A percentile compares a stretch with the other conserved stretches of the same genome.
These are phyloP conservation scores for Plasmodium vivax DNA, from an alignment of 169 alveolate species.

Conservation along the genomic window DNA sequence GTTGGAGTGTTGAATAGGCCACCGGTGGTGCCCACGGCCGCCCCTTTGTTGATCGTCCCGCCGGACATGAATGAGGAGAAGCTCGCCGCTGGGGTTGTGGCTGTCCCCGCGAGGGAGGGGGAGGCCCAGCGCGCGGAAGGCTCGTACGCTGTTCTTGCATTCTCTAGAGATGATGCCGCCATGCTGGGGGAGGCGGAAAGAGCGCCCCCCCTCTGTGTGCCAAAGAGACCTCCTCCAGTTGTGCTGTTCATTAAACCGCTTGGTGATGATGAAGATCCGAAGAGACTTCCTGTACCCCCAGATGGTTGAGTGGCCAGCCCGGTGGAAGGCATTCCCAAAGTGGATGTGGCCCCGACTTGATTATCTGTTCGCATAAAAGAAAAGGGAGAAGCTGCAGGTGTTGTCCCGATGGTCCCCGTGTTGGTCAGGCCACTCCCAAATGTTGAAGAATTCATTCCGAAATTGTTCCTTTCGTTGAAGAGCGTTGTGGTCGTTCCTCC, in stretches of 20 bases:
- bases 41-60: background rate
- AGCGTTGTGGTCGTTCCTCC: background rate
- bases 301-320: background rate
- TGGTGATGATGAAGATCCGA: background rate
- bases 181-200: background rate
- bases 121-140: constrained; percentile 13
- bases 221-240: background rate
- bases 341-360: background rate
- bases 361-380: background rate
- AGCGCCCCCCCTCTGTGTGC: background rate
- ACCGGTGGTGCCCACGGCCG: background rate
- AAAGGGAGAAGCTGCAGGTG: background rate
- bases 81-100: background rate
- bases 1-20: background rate
- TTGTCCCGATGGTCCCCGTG: background rate
- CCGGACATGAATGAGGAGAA: background rate
- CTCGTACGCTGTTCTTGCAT: constrained; percentile 16
- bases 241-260: background rate
- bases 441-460: background rate
- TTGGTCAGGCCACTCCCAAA: background rate
- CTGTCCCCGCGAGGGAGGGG: background rate
- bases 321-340: background rate
- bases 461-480: background rate
- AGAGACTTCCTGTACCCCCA: background rate
- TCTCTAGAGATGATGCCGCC: background rate